These are phyloP conservation scores for Turritis glabra DNA, from an alignment of 345 rosid genomes.

Conservation along the genomic window DNA sequence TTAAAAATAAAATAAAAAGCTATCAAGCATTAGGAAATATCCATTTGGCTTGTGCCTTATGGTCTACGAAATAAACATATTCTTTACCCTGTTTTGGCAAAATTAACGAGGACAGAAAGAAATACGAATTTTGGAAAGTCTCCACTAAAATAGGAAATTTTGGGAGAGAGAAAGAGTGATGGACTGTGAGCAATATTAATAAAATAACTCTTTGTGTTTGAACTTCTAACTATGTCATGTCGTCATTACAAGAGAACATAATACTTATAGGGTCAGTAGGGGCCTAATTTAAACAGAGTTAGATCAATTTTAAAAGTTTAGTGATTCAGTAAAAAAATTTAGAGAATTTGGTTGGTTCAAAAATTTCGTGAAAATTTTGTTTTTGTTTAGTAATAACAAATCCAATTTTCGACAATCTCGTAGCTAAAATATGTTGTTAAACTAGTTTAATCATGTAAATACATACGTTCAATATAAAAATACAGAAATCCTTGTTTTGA, in stretches of 20 bases:
- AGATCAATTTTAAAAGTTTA: not conserved
- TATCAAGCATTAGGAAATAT: conserved; percentile 1
- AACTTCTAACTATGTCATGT: not conserved
- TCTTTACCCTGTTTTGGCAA: conserved; percentile 28
- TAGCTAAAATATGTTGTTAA: not conserved
- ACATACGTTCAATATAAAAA: too few species aligned
- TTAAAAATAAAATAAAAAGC: not conserved
- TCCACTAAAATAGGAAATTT: conserved; percentile 10
- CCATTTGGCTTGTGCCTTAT: conserved; percentile 10
- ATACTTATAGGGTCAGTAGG: not conserved
- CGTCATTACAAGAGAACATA: not conserved
- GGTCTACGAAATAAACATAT: not conserved
- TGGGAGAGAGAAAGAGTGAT: conserved; percentile 9
- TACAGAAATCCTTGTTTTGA: too few species aligned
- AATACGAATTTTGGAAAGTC: conserved; percentile 4
- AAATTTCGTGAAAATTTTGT: too few species aligned
- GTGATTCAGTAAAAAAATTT: too few species aligned
- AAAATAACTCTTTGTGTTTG: not conserved
- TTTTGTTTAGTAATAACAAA: not conserved
- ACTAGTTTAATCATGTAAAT: too few species aligned
- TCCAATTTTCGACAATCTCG: not conserved
- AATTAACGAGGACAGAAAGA: conserved; percentile 14
- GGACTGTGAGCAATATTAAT: not conserved
- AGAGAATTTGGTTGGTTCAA: too few species aligned
- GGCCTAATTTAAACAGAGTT: not conserved